Conservation (phyloP, 345 rosid genomes). For the Lenwebbia sp. region DNA sequence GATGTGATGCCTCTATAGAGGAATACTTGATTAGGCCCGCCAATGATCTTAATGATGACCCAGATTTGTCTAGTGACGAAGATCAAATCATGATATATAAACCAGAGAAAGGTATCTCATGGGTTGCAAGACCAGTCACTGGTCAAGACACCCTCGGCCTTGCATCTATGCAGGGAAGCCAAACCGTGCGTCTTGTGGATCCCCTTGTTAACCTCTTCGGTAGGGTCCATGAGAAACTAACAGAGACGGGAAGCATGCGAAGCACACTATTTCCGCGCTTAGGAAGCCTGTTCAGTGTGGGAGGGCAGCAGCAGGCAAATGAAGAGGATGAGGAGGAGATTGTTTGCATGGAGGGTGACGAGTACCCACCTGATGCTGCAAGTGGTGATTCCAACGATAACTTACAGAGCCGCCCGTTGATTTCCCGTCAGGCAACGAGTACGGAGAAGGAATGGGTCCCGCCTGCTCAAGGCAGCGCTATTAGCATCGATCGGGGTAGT, state of each 20-base stretch:
- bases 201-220: conserved; percentile 89
- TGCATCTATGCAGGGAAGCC: conserved; percentile 65
- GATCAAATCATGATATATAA: conserved; percentile 82
- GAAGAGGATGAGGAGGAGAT: conserved; percentile 93
- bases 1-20: conserved; percentile 76
- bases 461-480: conserved; percentile 37
- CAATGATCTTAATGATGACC: conserved; percentile 40
- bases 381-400: conserved; percentile 61
- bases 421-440: conserved; percentile 83
- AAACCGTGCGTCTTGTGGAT: conserved; percentile 44
- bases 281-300: conserved; percentile 96
- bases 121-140: conserved; percentile 85
- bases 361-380: conserved; percentile 53
- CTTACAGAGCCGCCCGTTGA: conserved; percentile 82
- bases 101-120: conserved; percentile 67
- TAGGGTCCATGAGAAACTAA: conserved; percentile 77
- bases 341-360: conserved; percentile 59
- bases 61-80: conserved; percentile 52
- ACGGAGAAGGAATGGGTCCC: conserved; percentile 54
- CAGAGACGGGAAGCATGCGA: conserved; percentile 76
- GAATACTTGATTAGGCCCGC: conserved; percentile 82
- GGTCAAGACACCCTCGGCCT: conserved; percentile 56
- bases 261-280: conserved; percentile 88
- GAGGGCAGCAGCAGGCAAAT: conserved; percentile 55
- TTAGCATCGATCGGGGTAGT: conserved; percentile 54